These are phyloP conservation scores for Magnolia sinica DNA, from an alignment of 164 flowering plant genomes.

Conservation along the genomic window DNA sequence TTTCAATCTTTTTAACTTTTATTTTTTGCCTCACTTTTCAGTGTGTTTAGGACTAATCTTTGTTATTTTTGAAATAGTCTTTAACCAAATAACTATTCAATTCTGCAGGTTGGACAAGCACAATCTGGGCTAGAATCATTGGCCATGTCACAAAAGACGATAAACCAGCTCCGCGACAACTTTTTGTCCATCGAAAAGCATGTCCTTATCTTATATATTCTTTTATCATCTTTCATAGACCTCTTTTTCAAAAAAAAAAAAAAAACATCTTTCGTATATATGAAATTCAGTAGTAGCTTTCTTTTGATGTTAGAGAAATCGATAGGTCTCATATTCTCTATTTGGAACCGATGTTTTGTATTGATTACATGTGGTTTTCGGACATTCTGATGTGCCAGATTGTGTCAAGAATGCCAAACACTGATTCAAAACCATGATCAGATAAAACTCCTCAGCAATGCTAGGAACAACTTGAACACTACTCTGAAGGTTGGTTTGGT, in stretches of 20 bases:
- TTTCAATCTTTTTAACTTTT: too few relatives aligned
- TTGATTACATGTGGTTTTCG: neutral
- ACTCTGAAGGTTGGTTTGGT: slow-evolving; percentile 67
- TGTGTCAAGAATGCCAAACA: slow-evolving; percentile 92
- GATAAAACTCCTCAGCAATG: slow-evolving; percentile 96
- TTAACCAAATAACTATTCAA: neutral
- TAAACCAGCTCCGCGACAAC: slow-evolving; percentile 73
- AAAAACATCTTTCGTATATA: neutral
- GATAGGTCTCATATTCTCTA: neutral
- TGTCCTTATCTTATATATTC: slow-evolving; percentile 14
- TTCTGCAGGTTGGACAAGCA: slow-evolving; percentile 85
- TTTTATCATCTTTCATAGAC: neutral
- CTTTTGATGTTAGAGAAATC: neutral
- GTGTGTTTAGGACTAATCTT: too few relatives aligned
- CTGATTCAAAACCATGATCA: slow-evolving; percentile 96
- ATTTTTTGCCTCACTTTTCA: neutral
- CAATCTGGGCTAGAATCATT: slow-evolving; percentile 81
- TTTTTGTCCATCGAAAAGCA: slow-evolving; percentile 87
- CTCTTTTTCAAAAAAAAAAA: neutral
- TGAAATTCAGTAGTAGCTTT: neutral
- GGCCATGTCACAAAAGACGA: slow-evolving; percentile 60
- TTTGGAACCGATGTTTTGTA: neutral
- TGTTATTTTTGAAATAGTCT: too few relatives aligned
- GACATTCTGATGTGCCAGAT: slow-evolving; percentile 39
- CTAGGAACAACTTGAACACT: slow-evolving; percentile 83